These are phyloP conservation scores for Eucalyptus cloeziana DNA, from an alignment of 345 rosid genomes.

Conservation along the genomic window DNA sequence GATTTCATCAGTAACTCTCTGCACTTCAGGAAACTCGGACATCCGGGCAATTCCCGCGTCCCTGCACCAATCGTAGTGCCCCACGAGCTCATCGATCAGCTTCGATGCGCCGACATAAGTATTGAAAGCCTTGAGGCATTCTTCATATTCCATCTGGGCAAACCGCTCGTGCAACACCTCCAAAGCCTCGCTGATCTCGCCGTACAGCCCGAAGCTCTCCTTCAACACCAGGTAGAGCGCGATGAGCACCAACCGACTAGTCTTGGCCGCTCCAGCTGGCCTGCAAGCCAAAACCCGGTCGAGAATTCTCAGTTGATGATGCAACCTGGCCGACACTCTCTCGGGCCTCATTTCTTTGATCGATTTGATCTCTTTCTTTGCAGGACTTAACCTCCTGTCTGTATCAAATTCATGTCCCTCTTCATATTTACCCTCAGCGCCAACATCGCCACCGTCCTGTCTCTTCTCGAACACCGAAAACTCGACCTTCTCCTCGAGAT, in stretches of 20 bases:
- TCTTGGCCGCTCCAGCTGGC: conserved; percentile 62
- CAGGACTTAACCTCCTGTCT: conserved; percentile 25
- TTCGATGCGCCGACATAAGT: conserved; percentile 59
- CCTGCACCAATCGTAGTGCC: conserved; percentile 68
- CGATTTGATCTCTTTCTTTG: conserved; percentile 20
- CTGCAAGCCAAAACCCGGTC: conserved; percentile 55
- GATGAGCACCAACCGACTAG: conserved; percentile 49
- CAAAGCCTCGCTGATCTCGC: conserved; percentile 60
- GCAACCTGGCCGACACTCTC: conserved; percentile 51
- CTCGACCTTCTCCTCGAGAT: conserved; percentile 64
- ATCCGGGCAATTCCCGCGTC: conserved; percentile 73
- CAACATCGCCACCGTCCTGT: conserved; percentile 5
- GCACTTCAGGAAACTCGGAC: conserved; percentile 76
- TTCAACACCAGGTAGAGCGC: conserved; percentile 56
- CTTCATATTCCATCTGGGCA: conserved; percentile 59
- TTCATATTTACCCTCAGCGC: conserved; percentile 14
- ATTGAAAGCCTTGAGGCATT: conserved; percentile 71
- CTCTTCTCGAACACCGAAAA: conserved; percentile 44
- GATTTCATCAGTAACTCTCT: conserved; percentile 58
- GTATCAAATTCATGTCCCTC: conserved; percentile 14
- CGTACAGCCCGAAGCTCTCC: conserved; percentile 72
- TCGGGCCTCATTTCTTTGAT: conserved; percentile 59
- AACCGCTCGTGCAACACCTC: conserved; percentile 68
- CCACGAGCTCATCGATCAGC: conserved; percentile 66
- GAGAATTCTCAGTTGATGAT: conserved; percentile 41